phyloP scores from a whole-genome alignment of 2,329 filamentous ascomycete species.

The Ascocoryne sarcoides region DNA sequence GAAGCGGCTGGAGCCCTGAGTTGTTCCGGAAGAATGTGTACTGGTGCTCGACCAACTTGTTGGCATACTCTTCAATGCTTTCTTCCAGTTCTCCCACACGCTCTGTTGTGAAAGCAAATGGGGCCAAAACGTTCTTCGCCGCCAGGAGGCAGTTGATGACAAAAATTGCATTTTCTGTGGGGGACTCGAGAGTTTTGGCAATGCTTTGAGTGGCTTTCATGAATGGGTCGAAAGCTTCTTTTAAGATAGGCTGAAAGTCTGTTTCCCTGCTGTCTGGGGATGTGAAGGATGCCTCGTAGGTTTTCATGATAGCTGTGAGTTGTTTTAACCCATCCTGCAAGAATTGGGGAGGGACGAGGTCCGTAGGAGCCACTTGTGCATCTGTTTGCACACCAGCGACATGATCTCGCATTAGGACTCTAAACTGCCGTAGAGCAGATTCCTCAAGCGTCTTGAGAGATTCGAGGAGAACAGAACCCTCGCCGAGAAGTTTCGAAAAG shows the following conservation, averaged over 20 bases:
- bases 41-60: conserved; percentile 57
- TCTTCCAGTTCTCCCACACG: conserved; percentile 48
- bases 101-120: conserved; percentile 54
- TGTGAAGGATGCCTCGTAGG: conserved; percentile 73
- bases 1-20: conserved; percentile 63
- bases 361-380: conserved; percentile 58
- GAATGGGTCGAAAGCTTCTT: conserved; percentile 79
- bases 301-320: conserved; percentile 71
- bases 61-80: conserved; percentile 44
- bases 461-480: conserved; percentile 59
- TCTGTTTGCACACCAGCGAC: conserved; percentile 66
- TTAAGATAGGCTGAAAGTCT: conserved; percentile 66
- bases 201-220: conserved; percentile 66
- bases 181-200: conserved; percentile 48
- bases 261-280: conserved; percentile 48
- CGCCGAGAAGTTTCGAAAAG: conserved; percentile 69
- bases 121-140: conserved; percentile 45
- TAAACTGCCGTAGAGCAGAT: conserved; percentile 75
- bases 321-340: conserved; percentile 71
- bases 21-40: conserved; percentile 61
- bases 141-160: conserved; percentile 61
- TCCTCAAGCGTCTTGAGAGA: conserved; percentile 61
- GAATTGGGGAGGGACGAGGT: conserved; percentile 73
- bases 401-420: conserved; percentile 70
- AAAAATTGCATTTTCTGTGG: conserved; percentile 59